Evolutionary conservation across 306 rosid genomes (phyloP), one percentile per base, ranked within the genome.

Genomic region (Cercis canadensis): DNA sequence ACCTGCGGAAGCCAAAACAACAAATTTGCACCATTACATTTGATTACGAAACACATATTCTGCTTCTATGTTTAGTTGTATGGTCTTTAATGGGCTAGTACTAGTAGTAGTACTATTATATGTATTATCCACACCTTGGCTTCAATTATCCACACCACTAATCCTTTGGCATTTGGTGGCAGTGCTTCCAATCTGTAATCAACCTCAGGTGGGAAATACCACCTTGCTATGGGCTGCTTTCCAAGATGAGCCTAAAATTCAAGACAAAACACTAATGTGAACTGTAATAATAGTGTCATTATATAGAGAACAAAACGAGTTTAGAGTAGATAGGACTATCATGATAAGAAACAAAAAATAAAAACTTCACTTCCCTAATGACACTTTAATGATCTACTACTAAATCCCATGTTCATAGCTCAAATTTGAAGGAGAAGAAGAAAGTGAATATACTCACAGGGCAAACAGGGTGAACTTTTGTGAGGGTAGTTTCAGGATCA

Each of bases 121-220:
- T 61, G 21, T 58, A 17, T 9, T 16, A 11, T 60, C 11, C 13
- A 4, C 57, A 86, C 90, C 88, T 86, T 80, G 47, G 90, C 90
- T 75, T 86, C 90, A 69, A 86, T 77, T 39, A 86, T 67, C 86
- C 90, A 86, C 33, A 86, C 86, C 19, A 86, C 86, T 15, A 86
- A 84, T 44, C 90, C 90, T 72, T 90, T 87, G 50, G 98, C 97
- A 72, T 87, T 56, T 9, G 94, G 94, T 21, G 98, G 98, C 77
- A 93, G 78, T 19, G 98, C 97, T 18, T 80, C 87, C 24, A 93
- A 84, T 81, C 98, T 90, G 73, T 87, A 90, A 83, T 93, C 98
- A 12, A 93, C 97, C 72, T 93, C 97, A 9, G 98, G 98, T 57
- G 98, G 98, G 62, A 75, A 93, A 77, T 93, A 93, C 97, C 98